Evolutionary conservation across 768 basidiomycete genomes (phyloP).

Genomic region (Collybiopsis confluens): DNA sequence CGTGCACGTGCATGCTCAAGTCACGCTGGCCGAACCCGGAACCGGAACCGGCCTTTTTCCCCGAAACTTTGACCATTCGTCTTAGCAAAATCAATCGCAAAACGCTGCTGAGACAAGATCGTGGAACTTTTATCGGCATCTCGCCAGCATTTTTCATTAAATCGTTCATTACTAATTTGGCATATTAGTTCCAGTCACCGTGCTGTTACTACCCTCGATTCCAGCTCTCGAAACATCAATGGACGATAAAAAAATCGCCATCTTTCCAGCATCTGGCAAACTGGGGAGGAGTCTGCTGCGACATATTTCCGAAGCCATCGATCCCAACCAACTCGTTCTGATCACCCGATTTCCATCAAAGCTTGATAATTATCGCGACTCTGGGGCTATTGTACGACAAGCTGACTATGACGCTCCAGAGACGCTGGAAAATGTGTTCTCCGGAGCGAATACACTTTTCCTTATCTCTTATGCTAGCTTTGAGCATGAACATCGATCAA

Average conservation of each 20-base stretch:
- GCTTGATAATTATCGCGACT: not conserved
- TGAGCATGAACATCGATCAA: constrained; percentile 3
- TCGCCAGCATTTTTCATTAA: no score
- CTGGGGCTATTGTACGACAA: not conserved
- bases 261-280: constrained; percentile 1
- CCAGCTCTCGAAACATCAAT: not conserved
- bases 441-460: not conserved
- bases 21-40: no score
- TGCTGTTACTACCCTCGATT: no score
- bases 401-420: constrained; percentile 1
- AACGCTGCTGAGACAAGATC: no score
- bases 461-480: constrained; percentile 3
- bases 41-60: no score
- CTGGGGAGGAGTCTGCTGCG: not conserved
- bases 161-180: no score
- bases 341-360: not conserved
- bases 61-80: no score
- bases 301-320: not conserved
- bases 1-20: no score
- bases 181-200: no score
- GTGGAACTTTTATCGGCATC: no score
- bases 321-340: not conserved
- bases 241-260: not conserved
- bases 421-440: not conserved
- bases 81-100: no score